phyloP scores from a whole-genome alignment of 768 basidiomycete genomes.

The Holtermanniella nyarrowii region DNA sequence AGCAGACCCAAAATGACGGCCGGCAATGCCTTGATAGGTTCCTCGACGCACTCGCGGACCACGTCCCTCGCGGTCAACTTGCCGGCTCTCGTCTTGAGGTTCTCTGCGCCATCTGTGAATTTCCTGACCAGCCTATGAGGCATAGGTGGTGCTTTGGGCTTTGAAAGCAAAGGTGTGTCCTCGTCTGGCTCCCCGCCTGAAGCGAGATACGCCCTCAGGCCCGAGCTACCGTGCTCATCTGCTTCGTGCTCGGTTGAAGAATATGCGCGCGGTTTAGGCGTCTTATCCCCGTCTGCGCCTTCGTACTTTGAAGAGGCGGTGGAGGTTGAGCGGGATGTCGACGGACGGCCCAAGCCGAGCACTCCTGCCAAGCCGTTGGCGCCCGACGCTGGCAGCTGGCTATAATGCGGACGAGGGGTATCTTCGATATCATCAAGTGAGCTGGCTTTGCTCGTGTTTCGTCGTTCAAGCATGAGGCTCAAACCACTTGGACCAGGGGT shows the following conservation, averaged over 20 bases:
- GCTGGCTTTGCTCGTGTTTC: constrained; percentile 5
- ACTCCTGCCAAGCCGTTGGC: neutral
- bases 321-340: neutral
- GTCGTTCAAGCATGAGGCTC: constrained; percentile 31
- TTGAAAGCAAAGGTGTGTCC: constrained; percentile 14
- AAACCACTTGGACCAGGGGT: constrained; percentile 20
- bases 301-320: neutral
- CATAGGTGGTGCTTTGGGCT: constrained; percentile 2
- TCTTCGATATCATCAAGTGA: constrained; percentile 4
- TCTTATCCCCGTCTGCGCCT: neutral
- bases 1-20: constrained; percentile 74
- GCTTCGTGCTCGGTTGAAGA: neutral
- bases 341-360: neutral
- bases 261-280: neutral
- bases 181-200: constrained; percentile 18
- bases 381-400: constrained; percentile 4
- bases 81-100: constrained; percentile 8
- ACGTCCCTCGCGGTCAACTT: constrained; percentile 29
- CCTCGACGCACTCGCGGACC: constrained; percentile 17
- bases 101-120: constrained; percentile 5
- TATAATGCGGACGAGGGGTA: constrained; percentile 12
- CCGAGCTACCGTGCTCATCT: constrained; percentile 12
- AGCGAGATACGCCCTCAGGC: constrained; percentile 19
- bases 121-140: constrained; percentile 3
- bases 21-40: constrained; percentile 49